Base-by-base conservation (phyloP, 2,329 filamentous ascomycete species). In the Didymella exigua region DNA sequence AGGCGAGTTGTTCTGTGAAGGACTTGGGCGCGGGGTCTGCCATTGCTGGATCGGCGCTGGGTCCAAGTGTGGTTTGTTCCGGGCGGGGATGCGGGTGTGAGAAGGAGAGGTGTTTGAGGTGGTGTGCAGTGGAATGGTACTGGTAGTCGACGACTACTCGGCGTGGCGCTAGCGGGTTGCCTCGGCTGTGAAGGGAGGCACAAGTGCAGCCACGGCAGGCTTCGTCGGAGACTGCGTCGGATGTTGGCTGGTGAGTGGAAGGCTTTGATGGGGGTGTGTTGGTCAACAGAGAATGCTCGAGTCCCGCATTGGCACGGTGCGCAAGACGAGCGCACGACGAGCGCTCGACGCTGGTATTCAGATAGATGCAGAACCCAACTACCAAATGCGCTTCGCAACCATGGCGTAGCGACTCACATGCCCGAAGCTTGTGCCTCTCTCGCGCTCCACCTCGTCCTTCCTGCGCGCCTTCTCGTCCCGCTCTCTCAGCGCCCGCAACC, bases 321-420 rank as follows among this genome's bases (percentile, higher is more conserved):
- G n/a, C n/a, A n/a, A n/a, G n/a, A n/a, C n/a, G n/a, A n/a, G n/a
- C n/a, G n/a, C n/a, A n/a, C n/a, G n/a, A n/a, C n/a, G n/a, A n/a
- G n/a, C n/a, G n/a, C n/a, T n/a, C n/a, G n/a, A n/a, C n/a, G n/a
- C n/a, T n/a, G n/a, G n/a, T 10, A 13, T 30, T 30, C 10, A 10
- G 8, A 30, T 30, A 30, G 29, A 30, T 30, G 13, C 10, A 10
- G 7, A 30, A 10, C 4, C 4, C 5, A 10, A 11, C 67, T 77
- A 98, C 95, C 95, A 99, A 66, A 99, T 99, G 72, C 95, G 84
- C 82, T 97, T 98, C 0, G 91, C 91, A 66, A 92, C 88, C 95
- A 98, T 97, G 71, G 92, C 91, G 78, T 97, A 99, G 66, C 95
- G 83, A 65, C 82, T 86, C 59, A 86, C 91, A 72, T 78, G 86